Percentiles rank a stretch among this genome's conserved stretches.
These are phyloP conservation scores for Conringia planisiliqua DNA, from an alignment of 345 rosid species.

Conservation along the genomic window DNA sequence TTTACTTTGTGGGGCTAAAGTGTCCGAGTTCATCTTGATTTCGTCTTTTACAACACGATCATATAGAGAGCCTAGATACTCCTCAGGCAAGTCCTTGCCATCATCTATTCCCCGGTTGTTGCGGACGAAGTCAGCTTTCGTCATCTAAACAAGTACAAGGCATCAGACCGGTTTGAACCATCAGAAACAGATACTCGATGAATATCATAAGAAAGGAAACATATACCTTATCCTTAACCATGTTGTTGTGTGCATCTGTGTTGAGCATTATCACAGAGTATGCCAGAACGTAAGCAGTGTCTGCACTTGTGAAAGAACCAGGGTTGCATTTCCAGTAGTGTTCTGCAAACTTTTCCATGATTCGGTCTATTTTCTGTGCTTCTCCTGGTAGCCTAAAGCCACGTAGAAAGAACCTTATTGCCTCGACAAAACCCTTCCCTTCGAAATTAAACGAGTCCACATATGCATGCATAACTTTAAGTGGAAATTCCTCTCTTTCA, in stretches of 20 bases:
- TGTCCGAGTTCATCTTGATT: slow-evolving; percentile 86
- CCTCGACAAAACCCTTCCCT: slow-evolving; percentile 74
- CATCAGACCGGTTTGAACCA: slow-evolving; percentile 30
- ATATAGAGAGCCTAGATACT: slow-evolving; percentile 73
- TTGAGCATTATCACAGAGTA: slow-evolving; percentile 97
- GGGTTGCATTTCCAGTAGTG: slow-evolving; percentile 96
- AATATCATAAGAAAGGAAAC: not conserved
- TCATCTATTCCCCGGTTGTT: slow-evolving; percentile 94
- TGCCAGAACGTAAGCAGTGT: slow-evolving; percentile 95
- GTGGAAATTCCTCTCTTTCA: slow-evolving; percentile 84
- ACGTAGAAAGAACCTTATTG: slow-evolving; percentile 83
- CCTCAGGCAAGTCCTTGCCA: slow-evolving; percentile 95
- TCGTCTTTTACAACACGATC: slow-evolving; percentile 88
- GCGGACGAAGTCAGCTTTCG: slow-evolving; percentile 79
- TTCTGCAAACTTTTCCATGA: slow-evolving; percentile 98
- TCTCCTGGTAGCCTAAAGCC: slow-evolving; percentile 98
- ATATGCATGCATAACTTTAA: slow-evolving; percentile 99
- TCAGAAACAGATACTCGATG: slow-evolving; percentile 5
- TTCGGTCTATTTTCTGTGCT: slow-evolving; percentile 95
- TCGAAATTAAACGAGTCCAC: slow-evolving; percentile 83
- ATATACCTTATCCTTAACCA: slow-evolving; percentile 95
- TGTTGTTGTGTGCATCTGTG: slow-evolving; percentile 94
- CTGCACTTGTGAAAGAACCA: slow-evolving; percentile 87
- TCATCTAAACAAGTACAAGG: slow-evolving; percentile 58
- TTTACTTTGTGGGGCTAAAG: slow-evolving; percentile 75